Conservation (phyloP, 2,329 filamentous ascomycete species). For the Fusarium sp. region DNA sequence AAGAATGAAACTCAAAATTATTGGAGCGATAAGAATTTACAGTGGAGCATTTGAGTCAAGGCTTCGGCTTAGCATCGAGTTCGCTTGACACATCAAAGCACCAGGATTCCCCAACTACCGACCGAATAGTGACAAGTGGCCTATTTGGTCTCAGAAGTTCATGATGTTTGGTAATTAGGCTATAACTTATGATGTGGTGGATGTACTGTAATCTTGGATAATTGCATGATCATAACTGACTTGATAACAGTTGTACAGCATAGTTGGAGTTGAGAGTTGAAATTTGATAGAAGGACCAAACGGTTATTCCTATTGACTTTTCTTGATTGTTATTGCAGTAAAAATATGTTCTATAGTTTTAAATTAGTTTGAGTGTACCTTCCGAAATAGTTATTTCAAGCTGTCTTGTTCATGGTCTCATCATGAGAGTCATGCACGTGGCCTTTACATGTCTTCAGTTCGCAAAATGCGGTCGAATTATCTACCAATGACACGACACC, state of each 20-base stretch:
- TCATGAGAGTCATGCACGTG: conserved; percentile 12
- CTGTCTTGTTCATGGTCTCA: background rate
- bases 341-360: background rate
- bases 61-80: conserved; percentile 26
- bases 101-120: conserved; percentile 27
- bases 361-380: background rate
- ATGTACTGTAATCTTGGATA: background rate
- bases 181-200: background rate
- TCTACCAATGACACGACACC: conserved; percentile 19
- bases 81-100: conserved; percentile 36
- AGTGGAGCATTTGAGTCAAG: conserved; percentile 17
- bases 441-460: background rate
- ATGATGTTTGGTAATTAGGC: conserved; percentile 33
- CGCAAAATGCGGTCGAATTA: background rate
- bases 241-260: background rate
- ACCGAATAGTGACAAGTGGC: conserved; percentile 37
- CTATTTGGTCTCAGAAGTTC: conserved; percentile 33
- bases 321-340: background rate
- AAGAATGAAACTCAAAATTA: background rate
- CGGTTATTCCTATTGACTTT: background rate
- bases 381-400: background rate
- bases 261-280: background rate
- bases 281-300: background rate
- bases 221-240: conserved; percentile 27
- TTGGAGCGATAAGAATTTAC: conserved; percentile 40